These are phyloP conservation scores for Protomyces inundatus DNA, from an alignment of 1,139 yeast species.

Conservation along the genomic window DNA sequence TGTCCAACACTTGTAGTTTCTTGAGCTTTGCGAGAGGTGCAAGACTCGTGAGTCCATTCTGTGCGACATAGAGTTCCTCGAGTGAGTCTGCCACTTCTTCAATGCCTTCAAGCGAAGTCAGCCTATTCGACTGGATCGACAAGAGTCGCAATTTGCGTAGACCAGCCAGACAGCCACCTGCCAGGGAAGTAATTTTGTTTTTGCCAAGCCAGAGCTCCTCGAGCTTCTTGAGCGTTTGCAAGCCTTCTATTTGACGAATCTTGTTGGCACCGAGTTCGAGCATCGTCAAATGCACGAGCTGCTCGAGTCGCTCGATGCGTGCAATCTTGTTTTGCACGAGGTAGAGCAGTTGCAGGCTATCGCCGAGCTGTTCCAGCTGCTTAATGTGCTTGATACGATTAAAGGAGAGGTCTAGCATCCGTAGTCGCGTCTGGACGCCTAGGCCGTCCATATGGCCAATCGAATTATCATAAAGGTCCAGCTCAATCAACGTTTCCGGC, in stretches of 20 bases:
- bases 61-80: conserved; percentile 84
- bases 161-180: conserved; percentile 46
- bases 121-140: conserved; percentile 82
- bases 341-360: conserved; percentile 61
- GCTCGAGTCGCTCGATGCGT: conserved; percentile 62
- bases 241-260: conserved; percentile 55
- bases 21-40: conserved; percentile 71
- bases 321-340: conserved; percentile 84
- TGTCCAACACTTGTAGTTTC: conserved; percentile 70
- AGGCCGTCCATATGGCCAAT: conserved; percentile 68
- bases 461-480: conserved; percentile 88
- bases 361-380: conserved; percentile 57
- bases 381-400: conserved; percentile 84
- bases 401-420: conserved; percentile 74
- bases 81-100: conserved; percentile 58
- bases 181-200: conserved; percentile 61
- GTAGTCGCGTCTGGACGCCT: conserved; percentile 41
- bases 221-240: conserved; percentile 52
- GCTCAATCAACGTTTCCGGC: conserved; percentile 58
- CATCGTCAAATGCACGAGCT: conserved; percentile 56
- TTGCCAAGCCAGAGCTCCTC: conserved; percentile 91
- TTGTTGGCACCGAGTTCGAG: conserved; percentile 91
- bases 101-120: conserved; percentile 74
- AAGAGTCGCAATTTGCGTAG: conserved; percentile 64
- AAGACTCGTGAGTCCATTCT: conserved; percentile 68